A percentile compares a stretch with the other conserved stretches of the same genome.
Evolutionary conservation across 345 rosid species (phyloP).

Genomic region (Lenwebbia sp.): DNA sequence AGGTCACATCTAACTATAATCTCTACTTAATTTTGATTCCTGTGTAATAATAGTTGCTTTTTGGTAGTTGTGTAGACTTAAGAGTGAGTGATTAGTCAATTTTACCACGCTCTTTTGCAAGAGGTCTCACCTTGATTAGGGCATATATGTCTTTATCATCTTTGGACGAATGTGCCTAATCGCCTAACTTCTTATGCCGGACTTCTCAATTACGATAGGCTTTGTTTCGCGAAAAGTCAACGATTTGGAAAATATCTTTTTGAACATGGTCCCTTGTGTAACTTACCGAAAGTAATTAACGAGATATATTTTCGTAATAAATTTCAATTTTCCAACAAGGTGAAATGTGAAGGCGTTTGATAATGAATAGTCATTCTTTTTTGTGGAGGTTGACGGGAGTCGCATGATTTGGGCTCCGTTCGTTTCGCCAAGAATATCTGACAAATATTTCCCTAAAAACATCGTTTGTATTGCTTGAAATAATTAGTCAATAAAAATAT

Average conservation of each 20-base stretch:
- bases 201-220: neutral
- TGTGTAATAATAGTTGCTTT: neutral
- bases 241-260: neutral
- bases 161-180: neutral
- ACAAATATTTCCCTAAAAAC: neutral
- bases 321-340: neutral
- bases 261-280: neutral
- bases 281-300: neutral
- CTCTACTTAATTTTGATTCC: neutral
- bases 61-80: neutral
- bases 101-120: neutral
- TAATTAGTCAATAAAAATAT: neutral
- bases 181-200: neutral
- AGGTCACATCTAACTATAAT: neutral
- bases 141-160: neutral
- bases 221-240: neutral
- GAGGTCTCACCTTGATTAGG: neutral
- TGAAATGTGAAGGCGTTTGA: neutral
- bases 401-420: neutral
- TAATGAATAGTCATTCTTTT: neutral
- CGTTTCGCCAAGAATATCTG: neutral
- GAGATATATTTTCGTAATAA: neutral
- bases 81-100: neutral
- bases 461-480: neutral
- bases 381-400: neutral